A percentile compares a stretch with the other conserved stretches of the same genome.
phyloP scores from a whole-genome alignment of 257 asterid genomes.

The Plantago elongata region DNA sequence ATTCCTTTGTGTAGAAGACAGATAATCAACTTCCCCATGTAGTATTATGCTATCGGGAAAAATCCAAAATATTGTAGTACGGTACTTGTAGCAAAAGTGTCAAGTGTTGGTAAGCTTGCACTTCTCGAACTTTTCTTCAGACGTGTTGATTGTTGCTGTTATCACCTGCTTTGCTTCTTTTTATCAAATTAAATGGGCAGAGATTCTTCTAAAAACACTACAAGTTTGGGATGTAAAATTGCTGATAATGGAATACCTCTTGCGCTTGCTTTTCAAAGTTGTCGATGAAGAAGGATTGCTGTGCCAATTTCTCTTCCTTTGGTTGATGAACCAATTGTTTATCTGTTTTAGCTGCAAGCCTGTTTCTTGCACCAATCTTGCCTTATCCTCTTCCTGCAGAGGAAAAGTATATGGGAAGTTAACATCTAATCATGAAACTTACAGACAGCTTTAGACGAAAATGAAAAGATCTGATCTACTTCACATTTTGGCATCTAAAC shows the following conservation, averaged over 20 bases:
- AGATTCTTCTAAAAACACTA: slow-evolving; percentile 3
- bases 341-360: slow-evolving; percentile 68
- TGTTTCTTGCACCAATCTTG: slow-evolving; percentile 58
- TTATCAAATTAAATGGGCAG: slow-evolving; percentile 7
- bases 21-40: background rate
- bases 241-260: slow-evolving; percentile 33
- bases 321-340: slow-evolving; percentile 72
- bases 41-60: background rate
- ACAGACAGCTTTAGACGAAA: too few relatives aligned
- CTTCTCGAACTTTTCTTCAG: slow-evolving; percentile 1
- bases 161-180: slow-evolving; percentile 32
- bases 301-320: slow-evolving; percentile 79
- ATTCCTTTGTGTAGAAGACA: background rate
- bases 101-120: background rate
- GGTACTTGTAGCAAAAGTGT: background rate
- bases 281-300: slow-evolving; percentile 55
- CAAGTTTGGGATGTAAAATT: background rate
- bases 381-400: slow-evolving; percentile 62
- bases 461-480: too few relatives aligned
- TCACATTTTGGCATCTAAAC: too few relatives aligned
- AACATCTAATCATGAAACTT: background rate
- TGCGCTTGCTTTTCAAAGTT: slow-evolving; percentile 50
- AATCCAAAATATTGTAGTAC: slow-evolving; percentile 1
- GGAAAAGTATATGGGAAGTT: background rate
- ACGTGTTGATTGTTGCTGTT: slow-evolving; percentile 8